A percentile compares a stretch with the other conserved stretches of the same genome.
phyloP scores from a whole-genome alignment of 345 rosid genomes.

The Camelina sativa region DNA sequence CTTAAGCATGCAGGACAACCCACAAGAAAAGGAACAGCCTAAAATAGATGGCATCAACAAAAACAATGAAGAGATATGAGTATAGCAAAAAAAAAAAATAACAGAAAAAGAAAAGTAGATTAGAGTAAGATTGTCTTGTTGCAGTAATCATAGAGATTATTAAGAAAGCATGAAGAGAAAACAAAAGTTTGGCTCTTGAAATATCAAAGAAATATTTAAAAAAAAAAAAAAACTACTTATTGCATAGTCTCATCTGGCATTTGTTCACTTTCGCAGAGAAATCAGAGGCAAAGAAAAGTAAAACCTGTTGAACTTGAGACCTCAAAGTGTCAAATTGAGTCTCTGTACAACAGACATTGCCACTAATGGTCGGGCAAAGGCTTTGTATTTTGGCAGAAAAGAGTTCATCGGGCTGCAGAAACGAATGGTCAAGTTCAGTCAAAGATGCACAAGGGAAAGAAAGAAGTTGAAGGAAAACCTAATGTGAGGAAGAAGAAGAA shows the following conservation, averaged over 20 bases:
- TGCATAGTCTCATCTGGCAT: neutral
- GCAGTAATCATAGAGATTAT: constrained; percentile 12
- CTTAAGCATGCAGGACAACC: constrained; percentile 99
- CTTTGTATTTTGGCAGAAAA: constrained; percentile 94
- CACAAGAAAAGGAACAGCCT: constrained; percentile 95
- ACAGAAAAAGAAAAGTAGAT: constrained; percentile 12
- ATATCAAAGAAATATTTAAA: too few species aligned
- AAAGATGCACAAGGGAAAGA: neutral
- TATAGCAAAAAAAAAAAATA: constrained; percentile 21
- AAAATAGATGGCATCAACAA: constrained; percentile 24
- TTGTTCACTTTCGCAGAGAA: constrained; percentile 16
- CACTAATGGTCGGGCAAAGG: constrained; percentile 87
- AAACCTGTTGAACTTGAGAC: constrained; percentile 92
- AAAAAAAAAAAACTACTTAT: neutral
- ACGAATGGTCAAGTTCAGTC: constrained; percentile 10
- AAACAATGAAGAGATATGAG: constrained; percentile 14
- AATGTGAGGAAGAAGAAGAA: neutral
- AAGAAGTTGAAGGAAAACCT: neutral
- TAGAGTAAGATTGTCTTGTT: constrained; percentile 3
- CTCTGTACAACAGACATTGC: constrained; percentile 93
- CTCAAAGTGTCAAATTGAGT: constrained; percentile 85
- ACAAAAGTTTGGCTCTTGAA: neutral
- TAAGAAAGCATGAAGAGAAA: constrained; percentile 4
- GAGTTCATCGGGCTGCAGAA: constrained; percentile 80
- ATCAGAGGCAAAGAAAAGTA: constrained; percentile 2